phyloP scores from a whole-genome alignment of 495 filamentous ascomycete species.

The Xylaria bambusicola region DNA sequence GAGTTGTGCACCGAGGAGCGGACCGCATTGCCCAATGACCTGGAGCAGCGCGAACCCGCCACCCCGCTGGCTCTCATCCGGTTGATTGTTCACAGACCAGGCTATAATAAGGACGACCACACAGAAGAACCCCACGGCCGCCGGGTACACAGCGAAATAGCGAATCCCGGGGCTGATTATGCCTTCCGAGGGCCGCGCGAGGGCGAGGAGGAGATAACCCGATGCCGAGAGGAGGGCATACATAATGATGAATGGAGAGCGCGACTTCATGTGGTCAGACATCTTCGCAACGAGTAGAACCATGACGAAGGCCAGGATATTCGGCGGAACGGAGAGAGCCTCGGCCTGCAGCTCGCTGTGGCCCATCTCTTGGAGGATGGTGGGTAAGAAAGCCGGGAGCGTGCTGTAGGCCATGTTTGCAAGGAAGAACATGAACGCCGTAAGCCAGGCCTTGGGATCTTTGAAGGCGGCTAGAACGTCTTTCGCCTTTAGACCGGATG shows the following conservation, averaged over 20 bases:
- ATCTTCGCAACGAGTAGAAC: constrained; percentile 70
- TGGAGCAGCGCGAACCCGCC: constrained; percentile 74
- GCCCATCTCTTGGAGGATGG: constrained; percentile 77
- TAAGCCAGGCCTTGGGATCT: constrained; percentile 71
- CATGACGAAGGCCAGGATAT: constrained; percentile 69
- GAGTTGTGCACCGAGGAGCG: constrained; percentile 70
- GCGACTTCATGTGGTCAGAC: constrained; percentile 65
- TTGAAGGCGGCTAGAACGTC: constrained; percentile 40
- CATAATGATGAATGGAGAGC: constrained; percentile 62
- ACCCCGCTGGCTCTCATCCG: constrained; percentile 62
- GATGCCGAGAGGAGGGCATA: constrained; percentile 61
- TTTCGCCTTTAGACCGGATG: constrained; percentile 53
- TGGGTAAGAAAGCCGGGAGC: constrained; percentile 82
- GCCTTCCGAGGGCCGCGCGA: constrained; percentile 30
- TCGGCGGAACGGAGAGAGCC: constrained; percentile 78
- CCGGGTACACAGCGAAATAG: constrained; percentile 71
- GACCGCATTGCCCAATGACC: constrained; percentile 69
- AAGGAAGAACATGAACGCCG: constrained; percentile 60
- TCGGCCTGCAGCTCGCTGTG: constrained; percentile 70
- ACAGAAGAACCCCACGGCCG: constrained; percentile 69
- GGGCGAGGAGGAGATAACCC: constrained; percentile 62
- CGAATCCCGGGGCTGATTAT: constrained; percentile 41
- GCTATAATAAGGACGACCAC: constrained; percentile 72
- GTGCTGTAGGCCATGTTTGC: constrained; percentile 72
- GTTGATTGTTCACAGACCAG: constrained; percentile 76